Evolutionary conservation across 768 basidiomycete species (phyloP), one percentile per base, ranked within the genome.

Genomic region (Panaeolus papilionaceus): DNA sequence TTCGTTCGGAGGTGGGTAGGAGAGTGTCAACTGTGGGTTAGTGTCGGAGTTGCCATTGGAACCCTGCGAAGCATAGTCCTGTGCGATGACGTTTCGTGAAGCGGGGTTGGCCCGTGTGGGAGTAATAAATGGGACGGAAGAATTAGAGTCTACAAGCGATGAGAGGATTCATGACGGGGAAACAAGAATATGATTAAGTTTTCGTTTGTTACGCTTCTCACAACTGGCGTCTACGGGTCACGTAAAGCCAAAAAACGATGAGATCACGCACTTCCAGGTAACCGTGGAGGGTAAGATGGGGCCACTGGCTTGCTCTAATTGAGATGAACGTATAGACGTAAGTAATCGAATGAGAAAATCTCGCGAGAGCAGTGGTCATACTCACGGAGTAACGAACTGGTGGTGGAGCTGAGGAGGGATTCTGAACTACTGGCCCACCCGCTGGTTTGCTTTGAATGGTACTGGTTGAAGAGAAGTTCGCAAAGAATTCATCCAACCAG

Each of bases 401-500:
- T 69, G 73, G 72, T 62, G 73, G 70, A 47, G 61, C 70, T 65
- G 73, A 71, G 44, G 69, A 71, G 40, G 66, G n/a, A 38, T 51
- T 61, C 45, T 63, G 38, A 39, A 65, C 45, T 65, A 68, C 54
- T 45, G 70, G 63, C 47, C 54, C 69, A n/a, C 63, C 67, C 39
- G 65, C 63, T 38, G 38, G 54, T 26, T 64, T 61, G 68, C 64
- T 33, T 37, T 69, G 16, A 37, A 3, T 67, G 67, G 37, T 64
- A 58, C 26, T 68, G 54, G 61, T 66, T 67, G 71, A 69, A 63
- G 54, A 65, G 67, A 72, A 72, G 49, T 83, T 81, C 16, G 86
- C 83, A 72, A 94, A 94, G 78, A 89, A 94, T 72, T 93, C 92
- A 74, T 94, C 92, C 23, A 94, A 80, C 92, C 92, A 94, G 67